These are phyloP conservation scores for Aspergillus sp. DNA, from an alignment of 2,329 filamentous ascomycete species.

Conservation along the genomic window DNA sequence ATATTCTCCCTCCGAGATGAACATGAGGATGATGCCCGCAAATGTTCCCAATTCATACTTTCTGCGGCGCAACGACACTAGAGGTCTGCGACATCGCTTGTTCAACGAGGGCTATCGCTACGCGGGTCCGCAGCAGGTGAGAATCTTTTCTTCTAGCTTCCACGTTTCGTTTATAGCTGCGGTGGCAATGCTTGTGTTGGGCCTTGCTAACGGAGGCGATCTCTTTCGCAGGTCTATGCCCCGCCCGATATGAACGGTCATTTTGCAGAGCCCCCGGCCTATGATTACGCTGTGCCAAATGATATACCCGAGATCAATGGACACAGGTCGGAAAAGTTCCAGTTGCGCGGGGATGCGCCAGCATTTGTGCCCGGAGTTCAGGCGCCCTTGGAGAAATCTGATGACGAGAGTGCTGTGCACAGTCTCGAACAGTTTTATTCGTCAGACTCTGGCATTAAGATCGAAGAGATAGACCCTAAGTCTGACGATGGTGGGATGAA, in stretches of 20 bases:
- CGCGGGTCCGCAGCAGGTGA: conserved; percentile 13
- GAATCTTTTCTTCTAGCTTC: neutral
- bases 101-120: conserved; percentile 16
- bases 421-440: neutral
- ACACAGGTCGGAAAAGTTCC: neutral
- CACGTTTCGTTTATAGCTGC: neutral
- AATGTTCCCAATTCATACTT: neutral
- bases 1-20: neutral
- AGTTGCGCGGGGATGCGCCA: conserved; percentile 23
- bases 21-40: neutral
- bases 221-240: conserved; percentile 7
- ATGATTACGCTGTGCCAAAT: neutral
- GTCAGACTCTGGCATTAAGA: neutral
- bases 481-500: neutral
- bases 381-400: neutral
- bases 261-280: neutral
- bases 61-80: conserved; percentile 1
- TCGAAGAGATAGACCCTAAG: neutral
- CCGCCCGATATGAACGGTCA: conserved; percentile 1
- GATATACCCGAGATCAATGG: neutral
- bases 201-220: neutral
- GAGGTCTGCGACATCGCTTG: neutral
- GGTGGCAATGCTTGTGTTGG: neutral
- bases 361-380: conserved; percentile 15
- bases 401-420: neutral